A percentile compares a stretch with the other conserved stretches of the same genome.
phyloP scores from a whole-genome alignment of 345 rosid species.

The Angophora floribunda region DNA sequence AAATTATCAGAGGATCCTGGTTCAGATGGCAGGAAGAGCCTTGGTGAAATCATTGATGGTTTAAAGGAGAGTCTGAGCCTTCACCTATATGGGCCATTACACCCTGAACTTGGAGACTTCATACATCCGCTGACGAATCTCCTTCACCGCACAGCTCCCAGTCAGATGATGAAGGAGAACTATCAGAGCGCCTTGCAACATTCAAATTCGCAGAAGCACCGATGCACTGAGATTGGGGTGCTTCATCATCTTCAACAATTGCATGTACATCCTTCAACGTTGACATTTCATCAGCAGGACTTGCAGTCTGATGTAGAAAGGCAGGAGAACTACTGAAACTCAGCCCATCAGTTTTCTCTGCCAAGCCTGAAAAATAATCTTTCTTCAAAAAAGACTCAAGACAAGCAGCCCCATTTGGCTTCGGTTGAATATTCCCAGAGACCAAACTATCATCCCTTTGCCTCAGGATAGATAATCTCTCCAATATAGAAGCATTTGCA shows the following conservation, averaged over 20 bases:
- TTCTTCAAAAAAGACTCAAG: slow-evolving; percentile 1
- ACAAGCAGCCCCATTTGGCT: slow-evolving; percentile 1
- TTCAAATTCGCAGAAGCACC: slow-evolving; percentile 7
- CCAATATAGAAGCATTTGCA: slow-evolving; percentile 26
- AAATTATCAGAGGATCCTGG: neutral
- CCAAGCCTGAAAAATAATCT: neutral
- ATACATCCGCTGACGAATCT: slow-evolving; percentile 10
- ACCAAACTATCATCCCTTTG: slow-evolving; percentile 11
- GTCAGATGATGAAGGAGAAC: slow-evolving; percentile 28
- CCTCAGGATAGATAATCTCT: slow-evolving; percentile 33
- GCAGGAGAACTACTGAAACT: neutral
- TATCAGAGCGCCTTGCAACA: slow-evolving; percentile 16
- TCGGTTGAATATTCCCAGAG: slow-evolving; percentile 3
- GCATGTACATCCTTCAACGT: neutral
- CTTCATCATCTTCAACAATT: neutral
- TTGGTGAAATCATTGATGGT: neutral
- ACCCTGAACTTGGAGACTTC: neutral
- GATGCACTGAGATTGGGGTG: neutral
- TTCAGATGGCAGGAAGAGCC: neutral
- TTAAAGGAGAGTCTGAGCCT: neutral
- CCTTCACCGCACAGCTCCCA: slow-evolving; percentile 71
- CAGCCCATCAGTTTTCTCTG: neutral
- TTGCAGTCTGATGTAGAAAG: neutral
- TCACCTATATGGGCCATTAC: neutral
- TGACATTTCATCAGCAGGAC: neutral